Evolutionary conservation across 441 rosid species (phyloP), one percentile per base, ranked within the genome.

Genomic region (Manihot esculenta): DNA sequence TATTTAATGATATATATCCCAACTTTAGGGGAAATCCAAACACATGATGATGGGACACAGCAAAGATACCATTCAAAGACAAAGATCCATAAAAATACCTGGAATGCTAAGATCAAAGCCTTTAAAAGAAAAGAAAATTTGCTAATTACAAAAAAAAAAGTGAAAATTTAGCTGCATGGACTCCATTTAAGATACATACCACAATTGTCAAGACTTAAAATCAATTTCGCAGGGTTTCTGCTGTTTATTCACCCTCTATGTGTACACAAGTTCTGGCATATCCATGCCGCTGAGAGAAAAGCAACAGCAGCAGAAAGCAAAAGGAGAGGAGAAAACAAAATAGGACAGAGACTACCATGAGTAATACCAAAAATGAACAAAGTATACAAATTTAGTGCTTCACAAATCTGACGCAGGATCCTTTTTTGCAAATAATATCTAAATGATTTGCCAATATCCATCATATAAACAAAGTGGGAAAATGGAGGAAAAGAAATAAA

Each of bases 381-480:
- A 30, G 9, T 24, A 65, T 26, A 58, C 7, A 64, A 6, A 64
- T 10, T 23, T 3, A 41, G 48, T 30, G 56, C 42, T 60, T 48
- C 23, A 35, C 74, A 71, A 59, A 72, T 67, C 85, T 73, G 83
- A 75, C 78, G 63, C 70, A 15, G 27, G 21, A n/a, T 7, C 18
- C 53, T 73, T 62, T 62, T 73, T 74, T 50, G 5, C 41, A 35
- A 2, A 35, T 33, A 59, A 53, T 75, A 74, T 70, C 76, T 54
- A 75, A 61, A 73, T 79, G 82, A 82, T 84, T 86, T 80, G 85
- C 84, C 83, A 79, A 72, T 76, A 61, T 35, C 42, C 63, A 23
- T 4, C 14, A 27, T 14, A 41, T 60, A 75, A 51, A 63, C 57
- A 69, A 69, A 55, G 60, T 56, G 56, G 33, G 24, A 57, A 70